Evolutionary conservation across 2,329 filamentous ascomycete species (phyloP).

Genomic region (Alternaria sp.): DNA sequence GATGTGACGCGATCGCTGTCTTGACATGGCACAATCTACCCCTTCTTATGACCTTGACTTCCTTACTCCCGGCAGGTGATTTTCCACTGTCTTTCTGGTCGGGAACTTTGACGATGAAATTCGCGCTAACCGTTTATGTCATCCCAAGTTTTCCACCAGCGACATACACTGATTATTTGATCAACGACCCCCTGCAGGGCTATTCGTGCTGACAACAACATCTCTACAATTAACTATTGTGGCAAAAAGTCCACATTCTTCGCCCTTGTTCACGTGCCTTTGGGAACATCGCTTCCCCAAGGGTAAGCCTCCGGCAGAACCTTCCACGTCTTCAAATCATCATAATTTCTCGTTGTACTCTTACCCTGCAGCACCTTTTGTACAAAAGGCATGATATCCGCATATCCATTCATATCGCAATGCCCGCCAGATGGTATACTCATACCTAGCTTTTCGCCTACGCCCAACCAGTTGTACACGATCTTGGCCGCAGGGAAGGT

Average conservation of each 20-base stretch:
- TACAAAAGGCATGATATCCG: slow-evolving; percentile 60
- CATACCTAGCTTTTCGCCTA: slow-evolving; percentile 54
- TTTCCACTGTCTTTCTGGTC: neutral
- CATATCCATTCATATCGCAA: slow-evolving; percentile 60
- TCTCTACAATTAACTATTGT: too few species aligned
- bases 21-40: neutral
- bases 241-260: too few species aligned
- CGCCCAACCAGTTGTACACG: slow-evolving; percentile 48
- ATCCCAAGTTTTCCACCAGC: slow-evolving; percentile 17
- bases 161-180: too few species aligned
- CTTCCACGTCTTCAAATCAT: slow-evolving; percentile 56
- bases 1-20: neutral
- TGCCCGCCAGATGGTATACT: slow-evolving; percentile 59
- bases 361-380: slow-evolving; percentile 59
- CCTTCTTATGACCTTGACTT: neutral
- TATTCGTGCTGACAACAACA: too few species aligned
- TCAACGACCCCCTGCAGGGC: too few species aligned
- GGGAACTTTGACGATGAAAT: neutral
- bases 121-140: slow-evolving; percentile 25
- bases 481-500: slow-evolving; percentile 47
- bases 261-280: neutral
- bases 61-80: neutral
- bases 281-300: slow-evolving; percentile 47
- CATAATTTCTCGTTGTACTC: slow-evolving; percentile 58
- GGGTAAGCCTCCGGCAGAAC: slow-evolving; percentile 59